Base-by-base conservation (phyloP, 1,284 basidiomycete species). In the Bjerkandera adusta region DNA sequence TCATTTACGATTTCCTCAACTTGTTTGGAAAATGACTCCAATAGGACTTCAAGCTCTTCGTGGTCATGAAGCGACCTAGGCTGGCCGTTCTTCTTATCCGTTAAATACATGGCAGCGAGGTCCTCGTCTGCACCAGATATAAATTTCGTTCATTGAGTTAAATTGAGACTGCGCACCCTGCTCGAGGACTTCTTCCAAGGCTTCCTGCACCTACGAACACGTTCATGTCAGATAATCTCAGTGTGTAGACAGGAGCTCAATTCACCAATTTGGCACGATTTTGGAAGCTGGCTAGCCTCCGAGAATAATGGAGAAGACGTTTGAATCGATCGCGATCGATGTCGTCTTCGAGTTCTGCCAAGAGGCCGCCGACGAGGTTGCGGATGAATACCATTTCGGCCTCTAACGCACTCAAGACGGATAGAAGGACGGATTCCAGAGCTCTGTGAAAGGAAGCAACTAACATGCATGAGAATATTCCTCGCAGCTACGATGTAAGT, bases 1-100 rank as follows among this genome's bases (percentile, higher is more conserved):
- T 97, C 94, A 55, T 86, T 92, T 4, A 94, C 91, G 48, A 97
- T 91, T 70, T 97, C 94, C 65, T 97, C 94, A 0, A 94, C 92
- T 63, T 97, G 96, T 64, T 97, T 97, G 20, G 88, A 81, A 64
- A 97, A 97, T 8, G 88, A 90, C 65, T 99, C 96, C 5, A 99
- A 71, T 4, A 99, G 71, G 5, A 97, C 77, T 63, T 99, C 96
- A 1, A 98, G 73, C 55, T 98, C 94, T 54, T 95, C 90, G 61
- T 97, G 94, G 61, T 97, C 94, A 56, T 85, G 74, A 37, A 76
- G 59, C 15, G 75, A 71, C 18, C 87, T 76, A 10, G 71, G 67
- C 1, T 71, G 57, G 10, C 77, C 76, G 22, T 79, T 79, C 55
- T 79, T 80, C 65, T 88, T 88, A 60, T 92, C 89, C 0, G 82